Evolutionary conservation across 352 stramenopile species (phyloP), one percentile per base, ranked within the genome.

Genomic region (Lagenidium giganteum): DNA sequence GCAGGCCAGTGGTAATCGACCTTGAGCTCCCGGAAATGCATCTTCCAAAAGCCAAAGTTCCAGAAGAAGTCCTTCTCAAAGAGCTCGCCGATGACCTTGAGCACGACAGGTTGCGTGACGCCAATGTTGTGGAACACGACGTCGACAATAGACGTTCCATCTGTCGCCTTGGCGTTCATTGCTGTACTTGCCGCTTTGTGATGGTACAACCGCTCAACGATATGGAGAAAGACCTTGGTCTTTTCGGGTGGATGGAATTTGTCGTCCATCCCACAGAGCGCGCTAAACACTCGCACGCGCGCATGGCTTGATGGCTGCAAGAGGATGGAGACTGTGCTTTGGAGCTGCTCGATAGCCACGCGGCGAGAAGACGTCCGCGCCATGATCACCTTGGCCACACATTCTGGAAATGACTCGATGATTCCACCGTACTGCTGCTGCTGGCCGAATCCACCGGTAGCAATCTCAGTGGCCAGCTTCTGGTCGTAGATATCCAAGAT

Each of bases 401-500:
- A 87, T 53, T 89, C 75, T 0, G 76, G 70, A 22, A 89, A 82
- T 42, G 69, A 76, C 47, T 89, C 72, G 28, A 63, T 61, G 24
- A 81, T 56, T 24, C 49, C 55, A 5, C 48, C 53, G 36, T 20
- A 20, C 9, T 52, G 44, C 27, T 47, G 26, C 11, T 42, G 21
- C 31, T 46, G 29, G 5, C 27, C 20, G 2, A 32, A 29, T 2
- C 26, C 16, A 23, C 39, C 41, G n/a, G n/a, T n/a, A n/a, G n/a
- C n/a, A n/a, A 48, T 42, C 17, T 62, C 46, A n/a, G 34, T 35
- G 30, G 50, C 44, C 29, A 64, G 56, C 35, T 82, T 76, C 46
- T 87, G 73, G 35, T 89, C 79, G 53, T 84, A 89, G 7, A 88
- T 65, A 33, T 92, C 77, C 27, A 87, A 50, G 43, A 89, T 87